Conservation (phyloP, 176 grass and related monocot species). For the Cenchrus americanus region DNA sequence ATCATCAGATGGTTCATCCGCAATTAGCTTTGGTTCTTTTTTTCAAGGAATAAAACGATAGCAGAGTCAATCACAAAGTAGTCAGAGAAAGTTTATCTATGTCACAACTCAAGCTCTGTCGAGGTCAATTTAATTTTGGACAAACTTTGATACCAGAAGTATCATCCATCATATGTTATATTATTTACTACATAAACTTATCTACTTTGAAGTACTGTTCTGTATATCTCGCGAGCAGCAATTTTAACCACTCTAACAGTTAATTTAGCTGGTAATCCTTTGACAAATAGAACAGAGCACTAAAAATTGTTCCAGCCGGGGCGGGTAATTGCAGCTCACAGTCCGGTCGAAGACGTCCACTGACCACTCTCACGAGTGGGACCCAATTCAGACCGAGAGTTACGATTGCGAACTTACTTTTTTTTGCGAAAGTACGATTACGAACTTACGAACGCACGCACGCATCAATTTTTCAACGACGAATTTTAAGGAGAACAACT, state of each 20-base stretch:
- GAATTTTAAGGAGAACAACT: conserved; percentile 11
- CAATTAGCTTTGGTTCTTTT: neutral
- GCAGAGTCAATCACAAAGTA: neutral
- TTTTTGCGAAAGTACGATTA: too few species aligned
- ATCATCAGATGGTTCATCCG: neutral
- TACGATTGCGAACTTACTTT: too few species aligned
- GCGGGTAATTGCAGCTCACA: neutral
- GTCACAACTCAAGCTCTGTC: neutral
- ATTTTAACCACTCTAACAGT: neutral
- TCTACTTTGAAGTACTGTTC: neutral
- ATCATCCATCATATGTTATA: neutral
- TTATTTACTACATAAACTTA: neutral
- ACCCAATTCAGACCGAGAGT: neutral
- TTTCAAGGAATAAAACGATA: neutral
- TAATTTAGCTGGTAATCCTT: neutral
- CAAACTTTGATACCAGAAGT: neutral
- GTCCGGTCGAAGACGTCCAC: neutral
- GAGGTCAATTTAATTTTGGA: neutral
- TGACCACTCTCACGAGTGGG: neutral
- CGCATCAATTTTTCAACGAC: conserved; percentile 17
- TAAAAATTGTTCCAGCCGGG: neutral
- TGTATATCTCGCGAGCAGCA: neutral
- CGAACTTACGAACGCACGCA: neutral
- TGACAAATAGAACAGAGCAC: neutral
- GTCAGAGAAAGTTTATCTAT: neutral